phyloP scores from a whole-genome alignment of 768 basidiomycete species.

The Russula vinacea region DNA sequence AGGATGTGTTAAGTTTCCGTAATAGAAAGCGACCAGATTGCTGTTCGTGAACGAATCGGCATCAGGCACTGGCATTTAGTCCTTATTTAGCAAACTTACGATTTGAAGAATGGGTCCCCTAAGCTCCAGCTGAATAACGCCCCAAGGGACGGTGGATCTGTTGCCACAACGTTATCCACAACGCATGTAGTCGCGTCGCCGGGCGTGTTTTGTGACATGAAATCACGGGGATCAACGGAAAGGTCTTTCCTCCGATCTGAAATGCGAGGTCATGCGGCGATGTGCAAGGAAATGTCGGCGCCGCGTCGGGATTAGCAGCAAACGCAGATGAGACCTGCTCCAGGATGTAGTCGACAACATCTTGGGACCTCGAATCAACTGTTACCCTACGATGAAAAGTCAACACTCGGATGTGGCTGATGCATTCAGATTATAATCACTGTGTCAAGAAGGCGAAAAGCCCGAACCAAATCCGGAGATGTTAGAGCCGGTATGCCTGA shows the following conservation, averaged over 20 bases:
- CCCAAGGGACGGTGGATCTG: conserved; percentile 23
- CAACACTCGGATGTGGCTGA: not conserved
- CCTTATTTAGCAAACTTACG: conserved; percentile 43
- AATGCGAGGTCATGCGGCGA: conserved; percentile 24
- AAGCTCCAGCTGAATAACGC: conserved; percentile 65
- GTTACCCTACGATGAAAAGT: conserved; percentile 52
- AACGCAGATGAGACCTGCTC: conserved; percentile 22
- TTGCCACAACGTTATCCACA: conserved; percentile 19
- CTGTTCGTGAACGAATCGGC: conserved; percentile 37
- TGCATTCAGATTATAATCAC: conserved; percentile 36
- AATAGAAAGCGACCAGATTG: conserved; percentile 65
- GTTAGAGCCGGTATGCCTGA: conserved; percentile 51
- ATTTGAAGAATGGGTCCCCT: conserved; percentile 72
- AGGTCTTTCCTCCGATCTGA: conserved; percentile 45
- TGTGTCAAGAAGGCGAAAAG: conserved; percentile 56
- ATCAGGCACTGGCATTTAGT: not conserved
- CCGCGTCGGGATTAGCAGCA: conserved; percentile 11
- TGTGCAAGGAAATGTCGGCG: conserved; percentile 25
- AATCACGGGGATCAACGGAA: conserved; percentile 78
- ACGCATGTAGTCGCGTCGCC: conserved; percentile 24
- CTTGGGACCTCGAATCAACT: conserved; percentile 68
- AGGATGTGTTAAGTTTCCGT: conserved; percentile 66
- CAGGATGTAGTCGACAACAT: conserved; percentile 23
- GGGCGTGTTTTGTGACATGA: conserved; percentile 44
- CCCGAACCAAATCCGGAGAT: conserved; percentile 41